Conservation (phyloP, 2,329 filamentous ascomycete genomes). For the Samsoniella hepiali region DNA sequence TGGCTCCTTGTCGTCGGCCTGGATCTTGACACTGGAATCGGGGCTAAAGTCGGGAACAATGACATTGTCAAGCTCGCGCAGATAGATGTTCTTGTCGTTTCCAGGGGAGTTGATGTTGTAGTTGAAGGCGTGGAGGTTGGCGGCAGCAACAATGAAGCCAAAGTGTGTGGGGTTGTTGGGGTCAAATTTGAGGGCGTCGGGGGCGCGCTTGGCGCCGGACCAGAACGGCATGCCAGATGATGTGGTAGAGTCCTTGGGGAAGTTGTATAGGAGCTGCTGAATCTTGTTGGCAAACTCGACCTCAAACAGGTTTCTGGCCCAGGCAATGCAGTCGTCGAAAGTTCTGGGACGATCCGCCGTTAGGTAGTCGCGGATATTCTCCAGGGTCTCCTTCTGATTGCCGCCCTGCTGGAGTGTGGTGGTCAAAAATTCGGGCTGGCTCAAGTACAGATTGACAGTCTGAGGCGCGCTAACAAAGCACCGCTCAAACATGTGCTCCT, state of each 20-base stretch:
- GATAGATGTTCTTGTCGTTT: conserved; percentile 64
- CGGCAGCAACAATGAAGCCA: conserved; percentile 80
- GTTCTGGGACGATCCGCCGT: conserved; percentile 87
- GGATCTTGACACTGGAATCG: conserved; percentile 89
- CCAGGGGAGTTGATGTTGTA: conserved; percentile 90
- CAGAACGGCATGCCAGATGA: conserved; percentile 90
- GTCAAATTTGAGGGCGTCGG: conserved; percentile 87
- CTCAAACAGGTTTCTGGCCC: conserved; percentile 92
- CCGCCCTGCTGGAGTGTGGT: conserved; percentile 86
- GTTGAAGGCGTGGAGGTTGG: conserved; percentile 95
- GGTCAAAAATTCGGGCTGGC: conserved; percentile 85
- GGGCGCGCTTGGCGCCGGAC: conserved; percentile 97
- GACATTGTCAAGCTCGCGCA: conserved; percentile 81
- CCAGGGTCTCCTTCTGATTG: conserved; percentile 89
- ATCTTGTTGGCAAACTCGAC: conserved; percentile 97
- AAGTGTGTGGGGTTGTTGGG: conserved; percentile 80
- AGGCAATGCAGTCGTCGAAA: conserved; percentile 95
- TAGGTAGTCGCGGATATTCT: conserved; percentile 85
- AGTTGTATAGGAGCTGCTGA: conserved; percentile 92
- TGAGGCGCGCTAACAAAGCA: conserved; percentile 92
- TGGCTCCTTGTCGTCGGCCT: conserved; percentile 91
- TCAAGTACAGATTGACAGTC: conserved; percentile 90
- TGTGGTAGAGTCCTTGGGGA: conserved; percentile 89
- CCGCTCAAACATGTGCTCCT: conserved; percentile 85
- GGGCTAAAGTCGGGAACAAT: conserved; percentile 95